These are phyloP conservation scores for Cladobotryum mycophilum DNA, from an alignment of 2,329 filamentous ascomycete species.

Conservation along the genomic window DNA sequence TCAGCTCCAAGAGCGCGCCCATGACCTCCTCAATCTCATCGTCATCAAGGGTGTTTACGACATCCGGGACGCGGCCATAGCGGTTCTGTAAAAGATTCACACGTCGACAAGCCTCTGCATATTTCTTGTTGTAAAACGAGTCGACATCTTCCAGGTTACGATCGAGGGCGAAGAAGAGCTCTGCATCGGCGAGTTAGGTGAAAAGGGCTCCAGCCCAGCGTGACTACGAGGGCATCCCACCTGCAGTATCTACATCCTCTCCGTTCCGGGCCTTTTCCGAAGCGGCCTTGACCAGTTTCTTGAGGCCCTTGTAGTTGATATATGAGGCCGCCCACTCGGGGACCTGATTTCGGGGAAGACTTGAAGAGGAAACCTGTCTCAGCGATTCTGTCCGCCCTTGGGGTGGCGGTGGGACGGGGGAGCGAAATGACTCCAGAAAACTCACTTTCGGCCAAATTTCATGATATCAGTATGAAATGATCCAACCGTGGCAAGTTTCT, in stretches of 20 bases:
- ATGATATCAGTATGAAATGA: constrained; percentile 28
- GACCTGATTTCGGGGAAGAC: constrained; percentile 74
- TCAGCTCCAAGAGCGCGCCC: constrained; percentile 80
- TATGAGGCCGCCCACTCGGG: constrained; percentile 81
- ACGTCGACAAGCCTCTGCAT: constrained; percentile 74
- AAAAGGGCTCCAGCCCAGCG: constrained; percentile 15
- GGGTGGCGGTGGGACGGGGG: constrained; percentile 6
- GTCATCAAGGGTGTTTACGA: constrained; percentile 67
- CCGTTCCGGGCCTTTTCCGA: constrained; percentile 59
- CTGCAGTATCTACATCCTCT: constrained; percentile 79
- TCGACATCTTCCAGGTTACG: constrained; percentile 97
- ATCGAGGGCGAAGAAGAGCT: constrained; percentile 95
- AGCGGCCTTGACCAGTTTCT: constrained; percentile 88
- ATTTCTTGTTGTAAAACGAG: constrained; percentile 94
- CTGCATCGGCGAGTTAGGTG: constrained; percentile 45
- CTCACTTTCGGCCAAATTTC: constrained; percentile 60
- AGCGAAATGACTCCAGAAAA: constrained; percentile 10
- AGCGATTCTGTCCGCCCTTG: constrained; percentile 11
- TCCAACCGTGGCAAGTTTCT: background rate
- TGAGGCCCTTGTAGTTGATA: constrained; percentile 86
- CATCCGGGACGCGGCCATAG: constrained; percentile 69
- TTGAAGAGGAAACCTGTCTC: constrained; percentile 22
- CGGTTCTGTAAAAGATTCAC: constrained; percentile 81
- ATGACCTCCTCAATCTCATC: constrained; percentile 90
- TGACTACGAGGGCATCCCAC: constrained; percentile 49